Conservation (phyloP, 2,329 filamentous ascomycete genomes). For the Byssothecium circinans region DNA sequence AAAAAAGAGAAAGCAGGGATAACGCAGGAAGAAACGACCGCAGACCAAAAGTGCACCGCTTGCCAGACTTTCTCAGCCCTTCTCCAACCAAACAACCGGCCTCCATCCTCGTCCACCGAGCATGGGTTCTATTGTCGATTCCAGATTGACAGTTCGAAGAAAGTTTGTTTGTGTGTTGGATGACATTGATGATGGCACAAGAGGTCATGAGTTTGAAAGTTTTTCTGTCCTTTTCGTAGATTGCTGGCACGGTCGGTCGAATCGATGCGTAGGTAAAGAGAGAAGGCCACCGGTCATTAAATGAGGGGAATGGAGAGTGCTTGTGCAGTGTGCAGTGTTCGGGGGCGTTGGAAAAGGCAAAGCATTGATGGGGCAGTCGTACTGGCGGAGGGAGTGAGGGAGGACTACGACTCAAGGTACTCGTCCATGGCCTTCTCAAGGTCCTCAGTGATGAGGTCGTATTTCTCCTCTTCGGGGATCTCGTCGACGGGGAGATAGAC, state of each 20-base stretch:
- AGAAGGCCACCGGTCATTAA: background rate
- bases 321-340: background rate
- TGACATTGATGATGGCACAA: background rate
- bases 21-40: too few species aligned
- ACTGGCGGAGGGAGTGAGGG: too few species aligned
- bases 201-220: background rate
- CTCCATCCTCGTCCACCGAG: background rate
- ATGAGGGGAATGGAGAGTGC: background rate
- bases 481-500: slow-evolving; percentile 43
- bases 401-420: slow-evolving; percentile 17
- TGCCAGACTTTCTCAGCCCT: background rate
- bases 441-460: slow-evolving; percentile 28
- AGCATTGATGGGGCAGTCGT: background rate
- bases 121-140: background rate
- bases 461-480: slow-evolving; percentile 31
- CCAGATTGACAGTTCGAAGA: background rate
- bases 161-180: background rate
- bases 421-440: slow-evolving; percentile 33
- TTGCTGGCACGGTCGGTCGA: background rate
- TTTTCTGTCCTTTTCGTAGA: background rate
- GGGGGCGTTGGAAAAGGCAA: background rate
- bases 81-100: background rate
- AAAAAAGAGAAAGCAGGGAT: too few species aligned
- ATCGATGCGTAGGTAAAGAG: slow-evolving; percentile 1
- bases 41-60: background rate